Evolutionary conservation across 139 green algal species (phyloP).

Genomic region (Volvox reticuliferus): DNA sequence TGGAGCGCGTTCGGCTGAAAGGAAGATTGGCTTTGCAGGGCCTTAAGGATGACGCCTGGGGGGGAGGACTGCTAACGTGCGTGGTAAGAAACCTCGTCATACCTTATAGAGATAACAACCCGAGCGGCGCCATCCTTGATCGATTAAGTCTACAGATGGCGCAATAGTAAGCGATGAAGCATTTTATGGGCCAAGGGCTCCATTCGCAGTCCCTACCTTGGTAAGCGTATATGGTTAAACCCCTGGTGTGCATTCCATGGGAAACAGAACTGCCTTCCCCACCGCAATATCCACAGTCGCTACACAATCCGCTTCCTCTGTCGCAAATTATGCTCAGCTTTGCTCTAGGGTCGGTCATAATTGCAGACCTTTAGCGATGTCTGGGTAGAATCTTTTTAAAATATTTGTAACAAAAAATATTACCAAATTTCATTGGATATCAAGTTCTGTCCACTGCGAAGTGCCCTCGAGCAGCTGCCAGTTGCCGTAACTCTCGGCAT

Average conservation of each 20-base stretch:
- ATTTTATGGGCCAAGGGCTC: neutral
- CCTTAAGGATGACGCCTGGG: too few species aligned
- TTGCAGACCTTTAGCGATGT: too few species aligned
- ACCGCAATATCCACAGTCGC: constrained; percentile 22
- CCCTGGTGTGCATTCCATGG: constrained; percentile 53
- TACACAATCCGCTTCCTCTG: neutral
- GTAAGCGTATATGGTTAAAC: constrained; percentile 55
- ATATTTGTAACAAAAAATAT: neutral
- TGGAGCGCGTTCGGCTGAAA: too few species aligned
- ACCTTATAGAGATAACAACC: constrained; percentile 71
- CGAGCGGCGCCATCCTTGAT: constrained; percentile 65
- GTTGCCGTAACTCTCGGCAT: neutral
- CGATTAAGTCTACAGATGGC: constrained; percentile 60
- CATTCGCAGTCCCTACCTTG: constrained; percentile 51
- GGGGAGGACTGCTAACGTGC: neutral
- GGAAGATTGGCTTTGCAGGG: too few species aligned
- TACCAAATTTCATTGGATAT: neutral
- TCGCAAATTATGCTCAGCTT: neutral
- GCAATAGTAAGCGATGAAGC: neutral
- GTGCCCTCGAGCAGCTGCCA: neutral
- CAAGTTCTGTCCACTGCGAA: neutral
- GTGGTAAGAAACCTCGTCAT: too few species aligned
- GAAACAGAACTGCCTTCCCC: neutral
- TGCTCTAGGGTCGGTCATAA: neutral
- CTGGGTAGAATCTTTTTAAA: too few species aligned